Base-by-base conservation (phyloP, 2,329 filamentous ascomycete species). In the Alternaria solani region DNA sequence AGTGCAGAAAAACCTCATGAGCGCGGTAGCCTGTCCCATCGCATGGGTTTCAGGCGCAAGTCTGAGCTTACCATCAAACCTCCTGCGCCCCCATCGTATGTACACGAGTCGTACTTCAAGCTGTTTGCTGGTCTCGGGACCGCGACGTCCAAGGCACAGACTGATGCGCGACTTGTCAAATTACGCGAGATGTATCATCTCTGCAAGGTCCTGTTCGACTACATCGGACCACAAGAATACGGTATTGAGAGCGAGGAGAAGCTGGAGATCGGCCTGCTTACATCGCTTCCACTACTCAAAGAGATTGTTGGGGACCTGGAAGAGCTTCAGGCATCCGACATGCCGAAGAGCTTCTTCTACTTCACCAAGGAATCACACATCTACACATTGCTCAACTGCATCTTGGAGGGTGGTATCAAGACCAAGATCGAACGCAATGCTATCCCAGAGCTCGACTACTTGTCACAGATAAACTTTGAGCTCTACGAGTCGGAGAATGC, bases 281-380 rank as follows among this genome's bases (percentile, higher is more conserved):
- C 95, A 0, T 97, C 94, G 12, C 83, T 99, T 47, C 96, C 95
- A 2, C 84, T 99, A 16, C 87, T 99, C 46, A 96, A 96, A 78
- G 95, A 99, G 80, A 97, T 99, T 70, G 95, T 99, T 7, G 91
- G 94, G 74, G 94, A 99, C 72, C 85, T 99, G 2, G 96, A 99
- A 81, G 94, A 98, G 79, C 93, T 98, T 79, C 95, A 99, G 80
- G 94, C 95, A 4, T 96, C 92, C 0, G 90, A 94, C 54, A 92
- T 96, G 67, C 93, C 94, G 44, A 97, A 97, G 76, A 94, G 91
- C 2, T 98, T 98, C 83, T 92, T 98, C 80, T 99, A 99, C 82
- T 99, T 99, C 79, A 99, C 95, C 65, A 99, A 99, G 79, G 95
- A 99, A 80, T 97, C 93, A 0, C 95, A 99, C 78, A 97, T 99